Evolutionary conservation across 2,329 filamentous ascomycete genomes (phyloP).

Genomic region (Nothophoma quercina): DNA sequence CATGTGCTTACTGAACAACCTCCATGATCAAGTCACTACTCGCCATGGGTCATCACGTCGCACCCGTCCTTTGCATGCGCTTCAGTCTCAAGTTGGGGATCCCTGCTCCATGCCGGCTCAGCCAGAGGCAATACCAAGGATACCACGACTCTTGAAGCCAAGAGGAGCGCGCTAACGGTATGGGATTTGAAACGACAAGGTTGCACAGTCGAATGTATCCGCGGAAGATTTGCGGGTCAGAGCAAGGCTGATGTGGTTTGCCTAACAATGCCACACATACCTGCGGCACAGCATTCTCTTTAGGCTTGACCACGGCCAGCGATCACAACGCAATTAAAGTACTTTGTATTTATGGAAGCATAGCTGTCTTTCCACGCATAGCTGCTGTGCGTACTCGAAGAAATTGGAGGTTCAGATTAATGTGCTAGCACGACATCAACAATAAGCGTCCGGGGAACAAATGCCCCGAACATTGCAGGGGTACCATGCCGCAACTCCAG

Average conservation of each 20-base stretch:
- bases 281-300: not conserved
- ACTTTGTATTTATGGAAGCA: not conserved
- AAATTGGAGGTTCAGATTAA: not conserved
- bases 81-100: not conserved
- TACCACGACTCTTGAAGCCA: not conserved
- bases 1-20: too few species aligned
- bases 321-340: not conserved
- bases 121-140: not conserved
- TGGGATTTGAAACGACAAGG: not conserved
- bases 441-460: not conserved
- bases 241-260: not conserved
- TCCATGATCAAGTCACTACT: too few species aligned
- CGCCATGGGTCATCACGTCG: too few species aligned
- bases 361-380: not conserved
- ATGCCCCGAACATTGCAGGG: not conserved
- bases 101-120: not conserved
- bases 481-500: conserved; percentile 13
- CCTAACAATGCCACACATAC: not conserved
- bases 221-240: not conserved
- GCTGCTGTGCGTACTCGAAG: not conserved
- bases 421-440: not conserved
- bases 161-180: not conserved
- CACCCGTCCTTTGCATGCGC: not conserved
- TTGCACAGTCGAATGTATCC: not conserved
- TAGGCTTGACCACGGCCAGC: not conserved